Evolutionary conservation across 306 rosid species (phyloP), one percentile per base, ranked within the genome.

Genomic region (Citrullus mucosospermus): DNA sequence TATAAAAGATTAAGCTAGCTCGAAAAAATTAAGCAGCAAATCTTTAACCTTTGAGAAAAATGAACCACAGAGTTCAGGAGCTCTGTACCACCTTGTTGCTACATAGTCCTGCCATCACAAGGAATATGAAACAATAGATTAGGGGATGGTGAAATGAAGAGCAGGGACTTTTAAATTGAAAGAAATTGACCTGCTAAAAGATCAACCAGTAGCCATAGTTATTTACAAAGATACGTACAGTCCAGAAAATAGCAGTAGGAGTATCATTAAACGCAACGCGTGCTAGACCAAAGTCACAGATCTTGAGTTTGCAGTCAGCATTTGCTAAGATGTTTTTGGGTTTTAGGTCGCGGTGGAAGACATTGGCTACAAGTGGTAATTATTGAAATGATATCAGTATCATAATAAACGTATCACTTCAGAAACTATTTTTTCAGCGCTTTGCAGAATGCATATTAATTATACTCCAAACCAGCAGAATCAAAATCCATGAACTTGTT

Each of bases 11-110:
- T 55, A 83, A 63, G 53, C 46, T 67, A 74, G 83, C 78, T 77
- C 61, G 30, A 66, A 57, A 46, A 56, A 15, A 78, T 44, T 67
- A 32, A 38, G 18, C 6, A 84, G 83, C 51, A 74, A 77, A 41
- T 75, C 22, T 56, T 72, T 82, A 78, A 96, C 98, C 99, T 93
- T 96, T 57, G 99, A 96, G 84, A 96, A 92, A 89, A 96, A 96
- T 28, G 99, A 96, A 76, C 99, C 99, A 66, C 99, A 96, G 87
- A 96, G 85, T 81, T 96, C 99, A 62, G 99, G 99, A 79, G 99
- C 99, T 86, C 99, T 90, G 80, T 96, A 96, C 99, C 99, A 96
- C 85, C 99, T 90, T 43, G 99, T 96, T 62, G 99, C 98, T 69
- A 92, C 99, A 80, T 96, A 96, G 81, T 96, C 99, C 99, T 96